Evolutionary conservation across 148 eudicot species (phyloP), one percentile per base, ranked within the genome.

Genomic region (Fagopyrum homotropicum): DNA sequence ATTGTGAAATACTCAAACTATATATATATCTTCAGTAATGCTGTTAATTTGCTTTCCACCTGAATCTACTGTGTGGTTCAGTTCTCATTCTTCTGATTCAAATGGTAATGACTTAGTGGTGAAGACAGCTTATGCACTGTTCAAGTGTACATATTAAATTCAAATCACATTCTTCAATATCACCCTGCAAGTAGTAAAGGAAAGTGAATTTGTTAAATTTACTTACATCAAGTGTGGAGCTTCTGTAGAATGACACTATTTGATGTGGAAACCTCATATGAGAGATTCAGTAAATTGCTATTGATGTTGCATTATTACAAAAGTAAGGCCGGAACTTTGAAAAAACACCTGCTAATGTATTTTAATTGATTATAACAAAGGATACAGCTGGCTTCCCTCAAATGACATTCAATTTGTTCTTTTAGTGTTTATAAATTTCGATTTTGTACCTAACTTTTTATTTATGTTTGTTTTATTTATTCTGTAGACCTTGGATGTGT

Each of bases 401-500:
- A 35, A 12, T 64, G 17, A 5, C 44, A 64, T 6, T 30, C 9
- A 7, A 7, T 22, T 30, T 30, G 15, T 14, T 35, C 45, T 30
- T 64, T 64, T 64, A 11, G 16, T 4, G 45, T 2, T 14, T 35
- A 1, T 12, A 30, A 63, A 30, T 15, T 64, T 30, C 45, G 29
- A 10, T 64, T 22, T 64, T n/a, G 5, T 6, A 64, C 7, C 69
- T 64, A 35, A 66, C 71, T 40, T 17, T 40, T 66, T 0, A 14
- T 66, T 40, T 64, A 40, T 40, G 9, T 40, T 46, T 66, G 35
- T 66, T 66, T 35, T 22, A 5, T 66, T 43, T 66, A 43, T 40
- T 66, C 47, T 84, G 57, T 76, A 95, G 99, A 92, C 98, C 14
- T 83, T 95, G 91, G 99, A 95, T 85, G 88, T 92, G 75, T 85